Evolutionary conservation across 2,329 filamentous ascomycete genomes (phyloP).

Genomic region (Colletotrichum camelliae): DNA sequence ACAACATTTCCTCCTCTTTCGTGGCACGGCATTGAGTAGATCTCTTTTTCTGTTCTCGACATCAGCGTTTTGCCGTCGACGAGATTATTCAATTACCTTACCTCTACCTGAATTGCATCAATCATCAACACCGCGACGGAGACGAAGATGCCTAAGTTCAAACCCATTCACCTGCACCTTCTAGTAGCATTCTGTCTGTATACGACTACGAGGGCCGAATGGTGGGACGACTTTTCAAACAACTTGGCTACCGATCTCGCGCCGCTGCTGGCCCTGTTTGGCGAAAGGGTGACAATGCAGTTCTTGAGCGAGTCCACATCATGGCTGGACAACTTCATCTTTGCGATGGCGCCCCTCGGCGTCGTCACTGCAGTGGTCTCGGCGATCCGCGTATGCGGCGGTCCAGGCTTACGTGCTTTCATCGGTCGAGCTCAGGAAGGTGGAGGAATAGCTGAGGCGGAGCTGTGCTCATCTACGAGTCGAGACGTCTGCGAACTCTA

Average conservation of each 20-base stretch:
- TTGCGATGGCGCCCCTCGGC: constrained; percentile 40
- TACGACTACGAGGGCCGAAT: not conserved
- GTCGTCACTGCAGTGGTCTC: constrained; percentile 43
- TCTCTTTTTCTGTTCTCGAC: too few species aligned
- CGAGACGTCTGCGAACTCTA: constrained; percentile 44
- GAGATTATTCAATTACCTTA: too few species aligned
- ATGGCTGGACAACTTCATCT: constrained; percentile 35
- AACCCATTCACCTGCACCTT: not conserved
- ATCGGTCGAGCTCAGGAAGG: constrained; percentile 44
- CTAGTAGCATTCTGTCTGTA: not conserved
- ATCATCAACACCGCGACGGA: too few species aligned
- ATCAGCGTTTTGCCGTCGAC: too few species aligned
- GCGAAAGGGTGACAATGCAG: constrained; percentile 42
- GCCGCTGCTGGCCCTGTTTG: constrained; percentile 40
- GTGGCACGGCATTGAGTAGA: too few species aligned
- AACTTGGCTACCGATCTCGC: constrained; percentile 38
- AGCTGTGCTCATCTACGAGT: constrained; percentile 45
- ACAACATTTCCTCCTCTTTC: too few species aligned
- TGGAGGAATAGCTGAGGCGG: constrained; percentile 35
- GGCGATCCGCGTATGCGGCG: constrained; percentile 36
- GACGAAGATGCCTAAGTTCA: too few species aligned
- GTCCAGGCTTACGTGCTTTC: constrained; percentile 37
- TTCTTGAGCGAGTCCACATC: constrained; percentile 39
- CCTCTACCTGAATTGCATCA: too few species aligned
- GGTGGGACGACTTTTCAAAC: constrained; percentile 33